phyloP scores from a whole-genome alignment of 2,329 filamentous ascomycete genomes.

The Rhexocercosporidium sp. region DNA sequence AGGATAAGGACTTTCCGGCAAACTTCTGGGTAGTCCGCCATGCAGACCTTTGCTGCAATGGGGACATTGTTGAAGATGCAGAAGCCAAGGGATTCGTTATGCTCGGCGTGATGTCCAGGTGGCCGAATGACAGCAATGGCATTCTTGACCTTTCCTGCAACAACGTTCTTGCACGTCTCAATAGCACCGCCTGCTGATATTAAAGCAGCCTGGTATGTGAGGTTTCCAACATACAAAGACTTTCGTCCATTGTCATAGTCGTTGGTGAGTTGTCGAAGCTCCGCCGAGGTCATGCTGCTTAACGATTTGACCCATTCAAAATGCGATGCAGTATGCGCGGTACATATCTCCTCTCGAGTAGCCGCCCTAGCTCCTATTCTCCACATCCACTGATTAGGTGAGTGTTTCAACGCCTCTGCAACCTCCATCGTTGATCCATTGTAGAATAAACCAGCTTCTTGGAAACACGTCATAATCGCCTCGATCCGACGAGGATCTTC shows the following conservation, averaged over 20 bases:
- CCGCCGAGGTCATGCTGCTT: conserved; percentile 58
- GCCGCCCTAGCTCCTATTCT: conserved; percentile 81
- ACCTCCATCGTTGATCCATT: conserved; percentile 61
- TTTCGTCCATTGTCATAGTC: conserved; percentile 68
- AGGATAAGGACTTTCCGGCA: conserved; percentile 92
- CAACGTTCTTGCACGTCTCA: conserved; percentile 92
- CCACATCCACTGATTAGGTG: conserved; percentile 68
- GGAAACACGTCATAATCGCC: conserved; percentile 89
- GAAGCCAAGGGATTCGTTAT: conserved; percentile 85
- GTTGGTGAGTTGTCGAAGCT: conserved; percentile 71
- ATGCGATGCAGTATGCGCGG: conserved; percentile 79
- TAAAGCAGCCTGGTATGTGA: conserved; percentile 80
- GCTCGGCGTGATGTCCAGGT: conserved; percentile 93
- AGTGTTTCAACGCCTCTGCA: conserved; percentile 54
- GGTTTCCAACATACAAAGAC: conserved; percentile 81
- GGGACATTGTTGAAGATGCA: conserved; percentile 98
- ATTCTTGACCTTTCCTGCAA: conserved; percentile 84
- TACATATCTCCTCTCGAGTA: conserved; percentile 77
- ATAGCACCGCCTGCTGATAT: conserved; percentile 92
- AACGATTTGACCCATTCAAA: conserved; percentile 75
- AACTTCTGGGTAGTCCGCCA: conserved; percentile 75
- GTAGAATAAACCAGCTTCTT: conserved; percentile 78
- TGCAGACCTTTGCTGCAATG: conserved; percentile 87
- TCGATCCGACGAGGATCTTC: conserved; percentile 94
- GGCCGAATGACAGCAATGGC: conserved; percentile 94